Evolutionary conservation across 2,329 filamentous ascomycete species (phyloP), one percentile per base, ranked within the genome.

Genomic region (Aspergillus bombycis): DNA sequence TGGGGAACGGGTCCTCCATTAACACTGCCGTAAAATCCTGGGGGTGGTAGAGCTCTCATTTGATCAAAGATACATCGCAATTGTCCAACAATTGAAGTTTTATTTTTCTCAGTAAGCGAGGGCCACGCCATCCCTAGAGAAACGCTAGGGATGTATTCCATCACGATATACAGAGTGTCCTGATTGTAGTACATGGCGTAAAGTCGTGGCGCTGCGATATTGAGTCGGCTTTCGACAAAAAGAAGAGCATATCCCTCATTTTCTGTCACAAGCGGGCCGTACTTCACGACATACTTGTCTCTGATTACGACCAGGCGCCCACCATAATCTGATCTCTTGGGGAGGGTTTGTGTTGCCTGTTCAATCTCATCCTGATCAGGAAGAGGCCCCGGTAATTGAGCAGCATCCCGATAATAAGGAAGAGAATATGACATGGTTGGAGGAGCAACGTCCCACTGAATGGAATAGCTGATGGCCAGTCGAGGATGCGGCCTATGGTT

Each of bases 171-270:
- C n/a, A 68, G 58, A 8, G 5, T 66, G 46, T 63, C 62, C 38
- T 52, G 36, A 50, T 68, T 38, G 56, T 62, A 62, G 57, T 67
- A 68, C 68, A 70, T 70, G 41, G 68, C 65, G 58, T 67, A 67
- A n/a, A 70, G 68, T 53, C 62, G 63, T 59, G 66, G 68, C 5
- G 62, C 68, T 62, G 65, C 21, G 54, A 68, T 68, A 28, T 61
- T 52, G 57, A 69, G 68, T 12, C 30, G 46, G 50, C 66, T 11
- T 64, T 70, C 66, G 62, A 68, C 46, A 54, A 70, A 70, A 38
- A 68, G 50, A 48, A 69, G 60, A 67, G 69, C 60, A 65, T 70
- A 58, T 54, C 67, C 68, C 60, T 71, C 66, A 57, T 70, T 68
- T 62, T 70, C 67, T 30, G 62, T 62, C 52, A 70, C 61, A 60